Evolutionary conservation across 805 yeast genomes (phyloP), one percentile per base, ranked within the genome.

Genomic region (Candida germanica): DNA sequence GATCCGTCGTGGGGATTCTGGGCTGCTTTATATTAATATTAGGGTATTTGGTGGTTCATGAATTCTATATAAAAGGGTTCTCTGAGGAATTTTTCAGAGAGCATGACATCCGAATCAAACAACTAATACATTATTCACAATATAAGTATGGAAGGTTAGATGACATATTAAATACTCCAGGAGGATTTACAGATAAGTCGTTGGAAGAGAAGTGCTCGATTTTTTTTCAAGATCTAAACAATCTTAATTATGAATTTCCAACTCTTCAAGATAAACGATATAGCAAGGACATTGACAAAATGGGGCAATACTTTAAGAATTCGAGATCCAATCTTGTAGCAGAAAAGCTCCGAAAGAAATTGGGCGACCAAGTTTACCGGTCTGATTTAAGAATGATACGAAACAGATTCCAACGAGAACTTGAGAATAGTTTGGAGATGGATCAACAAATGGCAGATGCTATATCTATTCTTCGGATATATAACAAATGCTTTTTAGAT

Each of bases 361-460:
- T 14, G 4, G 27, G 25, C 5, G 12, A 16, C 6, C 16, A 4
- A 9, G 11, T 43, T 13, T 11, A 23, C 3, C 24, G 23, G 14
- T 21, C 26, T 6, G 54, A 56, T 21, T 51, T 51, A 26, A 28
- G 22, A 3, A 41, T 49, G 3, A 53, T 61, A 17, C 36, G 48
- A 14, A 32, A 40, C 3, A 35, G 44, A 19, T 61, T 48, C 38
- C 18, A 38, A 7, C 21, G 42, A 12, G 40, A 41, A 12, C 37
- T 54, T 1, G 31, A 39, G 3, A 36, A 38, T n/a, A 51, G 60
- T n/a, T 29, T 31, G 14, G 16, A 16, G 5, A 43, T 49, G 1
- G 59, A 51, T 15, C 50, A 46, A 14, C 23, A 34, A 6, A 59
- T 65, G 64, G 62, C 59, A 0, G 70, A 65, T 42, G 47, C 59